Evolutionary conservation across 306 rosid species (phyloP).

Genomic region (Pterocarpus santalinus): DNA sequence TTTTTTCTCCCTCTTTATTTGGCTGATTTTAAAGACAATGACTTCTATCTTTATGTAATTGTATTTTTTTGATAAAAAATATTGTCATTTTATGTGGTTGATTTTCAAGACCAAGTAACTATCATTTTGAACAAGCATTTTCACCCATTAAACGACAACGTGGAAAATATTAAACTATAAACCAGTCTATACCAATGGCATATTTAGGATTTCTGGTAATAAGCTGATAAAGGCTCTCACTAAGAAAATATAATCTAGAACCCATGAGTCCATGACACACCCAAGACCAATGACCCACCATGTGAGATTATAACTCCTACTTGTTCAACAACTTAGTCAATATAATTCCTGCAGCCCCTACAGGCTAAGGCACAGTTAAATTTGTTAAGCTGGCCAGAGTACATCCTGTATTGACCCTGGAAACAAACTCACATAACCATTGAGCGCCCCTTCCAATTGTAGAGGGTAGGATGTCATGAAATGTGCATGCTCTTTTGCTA

Average conservation of each 20-base stretch:
- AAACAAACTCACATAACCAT: constrained; percentile 9
- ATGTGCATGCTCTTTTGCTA: background rate
- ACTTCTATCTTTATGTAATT: too few relatives aligned
- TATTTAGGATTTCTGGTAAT: background rate
- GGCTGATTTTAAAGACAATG: too few relatives aligned
- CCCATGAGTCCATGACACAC: background rate
- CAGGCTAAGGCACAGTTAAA: background rate
- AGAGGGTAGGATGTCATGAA: background rate
- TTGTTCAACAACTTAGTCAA: background rate
- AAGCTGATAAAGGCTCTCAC: background rate
- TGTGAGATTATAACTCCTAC: background rate
- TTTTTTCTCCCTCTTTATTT: too few relatives aligned
- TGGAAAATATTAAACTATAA: background rate
- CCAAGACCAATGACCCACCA: background rate
- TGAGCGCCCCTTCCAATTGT: background rate
- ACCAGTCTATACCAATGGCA: background rate
- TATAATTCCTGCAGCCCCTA: background rate
- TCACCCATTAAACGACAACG: background rate
- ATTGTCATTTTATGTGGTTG: background rate
- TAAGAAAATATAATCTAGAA: background rate
- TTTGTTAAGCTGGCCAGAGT: background rate
- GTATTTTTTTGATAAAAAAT: too few relatives aligned
- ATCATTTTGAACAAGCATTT: background rate
- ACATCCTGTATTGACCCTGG: background rate
- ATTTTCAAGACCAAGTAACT: background rate